These are phyloP conservation scores for Colletotrichum liriopes DNA, from an alignment of 2,329 filamentous ascomycete genomes.

Conservation along the genomic window DNA sequence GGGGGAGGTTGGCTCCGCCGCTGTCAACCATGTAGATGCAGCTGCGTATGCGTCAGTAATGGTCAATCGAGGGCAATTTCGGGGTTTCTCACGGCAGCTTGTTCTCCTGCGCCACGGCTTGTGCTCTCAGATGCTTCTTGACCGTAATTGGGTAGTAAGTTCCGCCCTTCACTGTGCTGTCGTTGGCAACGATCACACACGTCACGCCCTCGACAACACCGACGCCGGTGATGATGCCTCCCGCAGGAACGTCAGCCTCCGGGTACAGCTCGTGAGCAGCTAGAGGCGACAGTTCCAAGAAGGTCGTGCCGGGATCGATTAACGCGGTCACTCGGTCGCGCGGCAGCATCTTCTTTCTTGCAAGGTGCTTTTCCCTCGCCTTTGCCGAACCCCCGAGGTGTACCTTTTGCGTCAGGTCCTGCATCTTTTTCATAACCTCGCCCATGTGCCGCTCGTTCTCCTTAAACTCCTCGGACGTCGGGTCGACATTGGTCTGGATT, in stretches of 20 bases:
- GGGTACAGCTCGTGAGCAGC: slow-evolving; percentile 90
- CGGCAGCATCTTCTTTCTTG: slow-evolving; percentile 93
- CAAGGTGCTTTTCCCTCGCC: slow-evolving; percentile 88
- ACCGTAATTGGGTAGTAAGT: slow-evolving; percentile 98
- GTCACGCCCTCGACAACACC: slow-evolving; percentile 91
- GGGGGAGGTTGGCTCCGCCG: slow-evolving; percentile 93
- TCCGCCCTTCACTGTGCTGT: slow-evolving; percentile 96
- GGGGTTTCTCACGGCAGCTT: slow-evolving; percentile 70
- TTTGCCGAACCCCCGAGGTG: slow-evolving; percentile 85
- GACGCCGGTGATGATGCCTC: slow-evolving; percentile 93
- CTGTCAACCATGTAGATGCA: slow-evolving; percentile 98
- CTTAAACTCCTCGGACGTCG: slow-evolving; percentile 82
- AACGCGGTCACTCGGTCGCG: slow-evolving; percentile 90
- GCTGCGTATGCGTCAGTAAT: slow-evolving; percentile 51
- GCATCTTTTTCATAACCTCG: slow-evolving; percentile 78
- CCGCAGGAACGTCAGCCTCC: slow-evolving; percentile 89
- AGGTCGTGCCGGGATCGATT: slow-evolving; percentile 90
- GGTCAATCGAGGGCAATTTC: background rate
- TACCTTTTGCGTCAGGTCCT: slow-evolving; percentile 79
- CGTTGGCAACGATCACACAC: slow-evolving; percentile 95
- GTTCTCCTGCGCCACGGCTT: slow-evolving; percentile 92
- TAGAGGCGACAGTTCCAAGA: slow-evolving; percentile 93
- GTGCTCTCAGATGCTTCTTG: slow-evolving; percentile 95
- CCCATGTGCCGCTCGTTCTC: slow-evolving; percentile 87
- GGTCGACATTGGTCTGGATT: slow-evolving; percentile 83